Conservation (phyloP, 106 monocot species). For the Chionographis japonica region DNA sequence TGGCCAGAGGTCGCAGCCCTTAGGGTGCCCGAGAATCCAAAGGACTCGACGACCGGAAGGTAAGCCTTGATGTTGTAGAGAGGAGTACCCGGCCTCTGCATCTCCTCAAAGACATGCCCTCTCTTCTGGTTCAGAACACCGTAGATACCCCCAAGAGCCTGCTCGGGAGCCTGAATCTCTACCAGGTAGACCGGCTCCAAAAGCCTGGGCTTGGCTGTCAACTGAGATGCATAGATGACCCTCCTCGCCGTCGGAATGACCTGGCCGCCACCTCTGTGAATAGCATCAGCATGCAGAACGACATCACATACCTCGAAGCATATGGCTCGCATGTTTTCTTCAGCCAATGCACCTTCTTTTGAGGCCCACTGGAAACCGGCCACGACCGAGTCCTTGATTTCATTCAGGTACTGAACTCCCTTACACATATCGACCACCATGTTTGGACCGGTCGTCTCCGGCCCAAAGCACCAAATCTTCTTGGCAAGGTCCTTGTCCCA, state of each 20-base stretch:
- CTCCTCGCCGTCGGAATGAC: conserved; percentile 21
- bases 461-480: conserved; percentile 19
- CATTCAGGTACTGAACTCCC: conserved; percentile 24
- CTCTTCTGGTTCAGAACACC: conserved; percentile 25
- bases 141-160: conserved; percentile 20
- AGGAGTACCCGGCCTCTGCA: conserved; percentile 18
- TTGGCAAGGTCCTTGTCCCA: conserved; percentile 28
- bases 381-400: conserved; percentile 23
- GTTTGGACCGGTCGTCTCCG: conserved; percentile 17
- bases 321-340: conserved; percentile 22
- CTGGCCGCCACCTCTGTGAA: conserved; percentile 19
- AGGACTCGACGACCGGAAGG: conserved; percentile 21
- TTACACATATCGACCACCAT: conserved; percentile 27
- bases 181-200: conserved; percentile 30
- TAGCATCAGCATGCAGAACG: conserved; percentile 23
- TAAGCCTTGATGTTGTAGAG: conserved; percentile 25
- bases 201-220: conserved; percentile 21
- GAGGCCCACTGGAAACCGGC: conserved; percentile 28
- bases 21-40: conserved; percentile 17
- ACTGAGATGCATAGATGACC: conserved; percentile 26
- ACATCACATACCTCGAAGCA: conserved; percentile 27
- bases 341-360: conserved; percentile 18
- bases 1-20: conserved; percentile 37
- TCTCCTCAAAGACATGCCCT: conserved; percentile 18
- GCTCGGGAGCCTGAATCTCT: conserved; percentile 23